Conservation (phyloP, 257 asterid species). For the Solanum chaucha region DNA sequence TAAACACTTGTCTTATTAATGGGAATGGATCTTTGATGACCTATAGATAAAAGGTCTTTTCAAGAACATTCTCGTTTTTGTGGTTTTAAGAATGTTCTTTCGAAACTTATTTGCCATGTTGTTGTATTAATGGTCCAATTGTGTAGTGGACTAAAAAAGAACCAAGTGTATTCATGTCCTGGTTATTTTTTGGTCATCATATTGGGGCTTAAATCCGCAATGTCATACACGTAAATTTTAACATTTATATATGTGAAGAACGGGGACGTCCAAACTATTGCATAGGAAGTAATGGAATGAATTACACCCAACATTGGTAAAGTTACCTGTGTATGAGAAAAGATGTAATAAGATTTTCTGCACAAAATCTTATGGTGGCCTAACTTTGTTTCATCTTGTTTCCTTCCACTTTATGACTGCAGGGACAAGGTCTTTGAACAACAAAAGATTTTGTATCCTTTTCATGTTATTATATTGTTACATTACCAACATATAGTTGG, state of each 20-base stretch:
- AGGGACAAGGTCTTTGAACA: slow-evolving; percentile 91
- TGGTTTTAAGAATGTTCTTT: neutral
- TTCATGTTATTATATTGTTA: neutral
- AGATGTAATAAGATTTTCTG: neutral
- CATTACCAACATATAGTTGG: neutral
- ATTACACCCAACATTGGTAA: neutral
- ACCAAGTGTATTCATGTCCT: neutral
- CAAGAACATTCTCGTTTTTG: neutral
- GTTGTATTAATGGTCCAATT: neutral
- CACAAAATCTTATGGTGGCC: neutral
- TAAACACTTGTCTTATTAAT: neutral
- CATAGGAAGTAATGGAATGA: neutral
- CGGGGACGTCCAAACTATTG: neutral
- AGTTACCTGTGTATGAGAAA: neutral
- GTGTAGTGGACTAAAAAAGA: neutral
- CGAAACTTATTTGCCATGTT: neutral
- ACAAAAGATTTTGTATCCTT: slow-evolving; percentile 91
- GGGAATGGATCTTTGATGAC: neutral
- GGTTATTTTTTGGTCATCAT: neutral
- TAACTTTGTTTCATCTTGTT: neutral
- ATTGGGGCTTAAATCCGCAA: neutral
- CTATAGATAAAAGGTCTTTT: neutral
- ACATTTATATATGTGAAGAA: neutral
- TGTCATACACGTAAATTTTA: neutral
- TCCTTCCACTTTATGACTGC: slow-evolving; percentile 9